Conservation (phyloP, 768 basidiomycete genomes). For the Leccinum truebloodii region DNA sequence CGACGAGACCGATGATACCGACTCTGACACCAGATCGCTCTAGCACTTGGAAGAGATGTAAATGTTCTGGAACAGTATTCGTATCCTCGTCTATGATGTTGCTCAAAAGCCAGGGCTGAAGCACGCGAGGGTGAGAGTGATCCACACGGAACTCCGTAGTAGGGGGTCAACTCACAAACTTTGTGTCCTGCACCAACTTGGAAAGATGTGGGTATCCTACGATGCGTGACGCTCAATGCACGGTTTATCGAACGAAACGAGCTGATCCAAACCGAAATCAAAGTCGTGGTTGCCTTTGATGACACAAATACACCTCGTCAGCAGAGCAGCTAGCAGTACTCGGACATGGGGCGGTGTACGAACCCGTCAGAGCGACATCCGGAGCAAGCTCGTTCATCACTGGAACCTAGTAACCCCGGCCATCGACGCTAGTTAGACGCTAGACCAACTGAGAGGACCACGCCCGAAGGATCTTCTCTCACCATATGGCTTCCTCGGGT, state of each 20-base stretch:
- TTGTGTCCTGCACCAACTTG: constrained; percentile 69
- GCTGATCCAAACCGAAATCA: constrained; percentile 65
- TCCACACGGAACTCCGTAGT: neutral
- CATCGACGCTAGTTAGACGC: neutral
- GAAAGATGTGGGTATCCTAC: constrained; percentile 65
- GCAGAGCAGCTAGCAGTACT: neutral
- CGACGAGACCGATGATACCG: constrained; percentile 85
- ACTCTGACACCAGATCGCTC: constrained; percentile 71
- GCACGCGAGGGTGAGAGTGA: neutral
- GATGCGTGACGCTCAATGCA: neutral
- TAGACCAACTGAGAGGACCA: neutral
- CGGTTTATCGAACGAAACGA: neutral
- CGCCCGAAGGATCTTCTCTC: constrained; percentile 14
- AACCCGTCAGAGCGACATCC: constrained; percentile 80
- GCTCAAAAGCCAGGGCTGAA: constrained; percentile 85
- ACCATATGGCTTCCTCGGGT: constrained; percentile 94
- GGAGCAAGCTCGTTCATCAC: constrained; percentile 81
- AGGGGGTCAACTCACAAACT: constrained; percentile 58
- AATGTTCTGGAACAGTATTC: constrained; percentile 55
- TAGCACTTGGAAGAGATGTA: constrained; percentile 64
- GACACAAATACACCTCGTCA: constrained; percentile 5
- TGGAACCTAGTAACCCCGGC: constrained; percentile 60
- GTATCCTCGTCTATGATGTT: constrained; percentile 79
- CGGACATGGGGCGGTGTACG: constrained; percentile 26
- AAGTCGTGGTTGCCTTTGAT: constrained; percentile 86